phyloP scores from a whole-genome alignment of 2,329 filamentous ascomycete species.

The Fusarium stilboides region DNA sequence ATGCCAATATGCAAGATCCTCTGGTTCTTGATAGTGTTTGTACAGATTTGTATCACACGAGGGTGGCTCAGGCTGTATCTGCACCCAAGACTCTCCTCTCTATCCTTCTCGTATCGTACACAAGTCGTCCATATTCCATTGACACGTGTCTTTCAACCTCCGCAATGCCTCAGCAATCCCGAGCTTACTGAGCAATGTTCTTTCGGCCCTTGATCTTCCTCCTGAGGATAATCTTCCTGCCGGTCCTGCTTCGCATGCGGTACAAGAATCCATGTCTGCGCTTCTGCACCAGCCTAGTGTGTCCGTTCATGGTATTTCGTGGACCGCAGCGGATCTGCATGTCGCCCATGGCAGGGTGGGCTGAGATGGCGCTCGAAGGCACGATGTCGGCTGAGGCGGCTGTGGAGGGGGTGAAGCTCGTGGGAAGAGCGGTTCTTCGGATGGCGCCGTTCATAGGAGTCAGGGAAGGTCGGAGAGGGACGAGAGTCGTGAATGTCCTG shows the following conservation, averaged over 20 bases:
- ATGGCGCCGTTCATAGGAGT: conserved; percentile 52
- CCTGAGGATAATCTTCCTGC: conserved; percentile 67
- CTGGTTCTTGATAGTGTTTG: conserved; percentile 37
- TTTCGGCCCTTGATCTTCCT: conserved; percentile 68
- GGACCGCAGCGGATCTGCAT: conserved; percentile 72
- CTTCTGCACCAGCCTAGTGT: conserved; percentile 71
- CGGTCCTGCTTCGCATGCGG: conserved; percentile 65
- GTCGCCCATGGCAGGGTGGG: conserved; percentile 67
- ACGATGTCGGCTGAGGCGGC: conserved; percentile 61
- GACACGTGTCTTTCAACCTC: conserved; percentile 14
- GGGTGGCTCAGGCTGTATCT: conserved; percentile 11
- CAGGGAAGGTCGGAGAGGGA: conserved; percentile 65
- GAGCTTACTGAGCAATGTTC: conserved; percentile 50
- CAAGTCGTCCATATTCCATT: conserved; percentile 19
- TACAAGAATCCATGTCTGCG: conserved; percentile 71
- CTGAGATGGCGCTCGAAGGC: conserved; percentile 62
- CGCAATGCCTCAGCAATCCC: not conserved
- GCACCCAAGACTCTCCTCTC: conserved; percentile 25
- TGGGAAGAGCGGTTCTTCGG: conserved; percentile 50
- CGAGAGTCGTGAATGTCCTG: conserved; percentile 66
- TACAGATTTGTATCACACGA: conserved; percentile 45
- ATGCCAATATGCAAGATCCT: conserved; percentile 16
- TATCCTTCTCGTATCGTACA: conserved; percentile 46
- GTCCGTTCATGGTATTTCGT: conserved; percentile 69
- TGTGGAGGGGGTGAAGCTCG: conserved; percentile 52